Evolutionary conservation across 257 asterid species (phyloP), one percentile per base, ranked within the genome.

Genomic region (Capsicum chinense): DNA sequence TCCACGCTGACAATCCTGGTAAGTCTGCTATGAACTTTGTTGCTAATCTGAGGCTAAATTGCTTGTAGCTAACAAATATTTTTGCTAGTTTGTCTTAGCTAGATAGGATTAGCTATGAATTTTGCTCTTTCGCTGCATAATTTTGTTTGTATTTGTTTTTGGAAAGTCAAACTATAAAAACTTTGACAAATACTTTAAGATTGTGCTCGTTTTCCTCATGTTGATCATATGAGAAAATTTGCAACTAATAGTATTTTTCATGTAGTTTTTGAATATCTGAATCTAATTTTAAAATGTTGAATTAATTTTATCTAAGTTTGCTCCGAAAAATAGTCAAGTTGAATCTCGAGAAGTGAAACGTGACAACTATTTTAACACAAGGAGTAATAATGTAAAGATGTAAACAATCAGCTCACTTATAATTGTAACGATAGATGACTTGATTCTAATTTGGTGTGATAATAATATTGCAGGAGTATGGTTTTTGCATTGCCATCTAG

Each of bases 1-100:
- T 94, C 89, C 90, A 76, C 11, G 99, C 98, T 0, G 99, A 96
- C 83, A 96, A 96, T 83, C 99, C 99, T 82, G 99, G 99, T 93
- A 87, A 4, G 2, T 19, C 47, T 7, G 10, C 42, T 56, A 56
- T 0, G 59, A 56, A 67, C 74, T 35, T 56, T 66, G 48, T 66
- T 6, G 7, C 1, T 63, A 21, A 21, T 21, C 14, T 60, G 67
- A 60, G 67, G 10, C 12, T 52, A 52, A 52, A 52, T 10, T 63
- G 70, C 5, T 66, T 0, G 2, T 66, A 66, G 11, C 11, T 13
- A 3, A 13, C 7, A 66, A 35, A 13, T 1, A 12, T 12, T 11
- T 66, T 33, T 26, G 47, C 33, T 66, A 66, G 0, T 33, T 3
- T 4, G 3, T 26, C 39, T 26, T 26, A 26, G 5, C 68, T 15